Conservation (phyloP, 1,139 yeast genomes). For the Candida tetrigidarum region DNA sequence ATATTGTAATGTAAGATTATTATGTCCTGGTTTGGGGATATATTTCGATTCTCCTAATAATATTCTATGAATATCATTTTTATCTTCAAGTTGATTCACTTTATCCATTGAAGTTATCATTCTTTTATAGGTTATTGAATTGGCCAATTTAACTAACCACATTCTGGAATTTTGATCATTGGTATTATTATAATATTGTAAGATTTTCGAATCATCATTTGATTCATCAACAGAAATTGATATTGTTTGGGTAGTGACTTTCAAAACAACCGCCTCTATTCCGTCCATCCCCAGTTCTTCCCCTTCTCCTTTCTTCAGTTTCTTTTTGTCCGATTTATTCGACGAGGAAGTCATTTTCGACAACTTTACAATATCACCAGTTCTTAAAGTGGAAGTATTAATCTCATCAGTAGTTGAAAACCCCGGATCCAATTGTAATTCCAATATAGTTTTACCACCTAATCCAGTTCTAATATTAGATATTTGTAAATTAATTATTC, state of each 20-base stretch:
- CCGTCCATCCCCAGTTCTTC: slow-evolving; percentile 24
- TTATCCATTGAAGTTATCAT: slow-evolving; percentile 82
- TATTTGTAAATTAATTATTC: slow-evolving; percentile 66
- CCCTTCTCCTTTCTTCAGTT: slow-evolving; percentile 26
- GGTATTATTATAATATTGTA: slow-evolving; percentile 49
- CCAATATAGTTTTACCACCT: slow-evolving; percentile 77
- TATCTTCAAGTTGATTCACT: slow-evolving; percentile 51
- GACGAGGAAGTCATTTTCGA: slow-evolving; percentile 35
- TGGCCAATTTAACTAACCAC: slow-evolving; percentile 71
- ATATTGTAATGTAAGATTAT: slow-evolving; percentile 27
- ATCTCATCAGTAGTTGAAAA: slow-evolving; percentile 39
- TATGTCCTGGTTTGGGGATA: slow-evolving; percentile 19
- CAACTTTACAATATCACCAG: slow-evolving; percentile 77
- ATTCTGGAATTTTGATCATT: slow-evolving; percentile 42
- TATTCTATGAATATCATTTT: slow-evolving; percentile 44
- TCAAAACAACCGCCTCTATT: slow-evolving; percentile 66
- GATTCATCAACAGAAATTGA: slow-evolving; percentile 60
- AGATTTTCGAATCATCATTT: slow-evolving; percentile 45
- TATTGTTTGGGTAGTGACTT: slow-evolving; percentile 48
- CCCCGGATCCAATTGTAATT: slow-evolving; percentile 66
- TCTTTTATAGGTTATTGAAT: slow-evolving; percentile 71
- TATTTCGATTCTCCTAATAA: slow-evolving; percentile 49
- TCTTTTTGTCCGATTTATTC: slow-evolving; percentile 20
- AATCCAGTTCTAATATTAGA: slow-evolving; percentile 72
- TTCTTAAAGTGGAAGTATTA: slow-evolving; percentile 61